These are phyloP conservation scores for Cenococcum geophilum DNA, from an alignment of 495 filamentous ascomycete genomes.

Conservation along the genomic window DNA sequence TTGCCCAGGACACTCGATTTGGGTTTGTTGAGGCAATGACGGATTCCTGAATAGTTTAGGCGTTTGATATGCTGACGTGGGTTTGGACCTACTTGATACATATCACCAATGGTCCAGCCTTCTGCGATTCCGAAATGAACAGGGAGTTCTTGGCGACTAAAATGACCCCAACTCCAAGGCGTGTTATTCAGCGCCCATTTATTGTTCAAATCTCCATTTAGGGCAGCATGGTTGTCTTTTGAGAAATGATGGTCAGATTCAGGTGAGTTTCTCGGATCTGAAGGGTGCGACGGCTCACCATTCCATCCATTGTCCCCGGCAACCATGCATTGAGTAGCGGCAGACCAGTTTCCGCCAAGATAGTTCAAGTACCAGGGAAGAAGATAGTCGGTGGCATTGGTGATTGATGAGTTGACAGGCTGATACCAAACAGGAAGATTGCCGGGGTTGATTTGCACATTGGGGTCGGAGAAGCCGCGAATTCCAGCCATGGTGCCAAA, in stretches of 20 bases:
- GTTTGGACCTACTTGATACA: slow-evolving; percentile 45
- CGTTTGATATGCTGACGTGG: neutral
- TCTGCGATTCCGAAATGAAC: slow-evolving; percentile 52
- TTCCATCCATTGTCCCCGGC: slow-evolving; percentile 49
- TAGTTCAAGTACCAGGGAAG: slow-evolving; percentile 53
- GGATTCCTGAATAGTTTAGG: slow-evolving; percentile 28
- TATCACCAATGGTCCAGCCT: slow-evolving; percentile 50
- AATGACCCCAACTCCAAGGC: slow-evolving; percentile 50
- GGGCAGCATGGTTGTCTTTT: slow-evolving; percentile 44
- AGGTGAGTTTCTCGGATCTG: neutral
- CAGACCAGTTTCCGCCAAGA: slow-evolving; percentile 41
- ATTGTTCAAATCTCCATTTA: slow-evolving; percentile 48
- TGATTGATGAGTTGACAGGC: slow-evolving; percentile 33
- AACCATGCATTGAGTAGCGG: slow-evolving; percentile 52
- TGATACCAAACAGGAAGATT: slow-evolving; percentile 47
- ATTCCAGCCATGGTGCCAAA: slow-evolving; percentile 53
- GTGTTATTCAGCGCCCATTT: slow-evolving; percentile 51
- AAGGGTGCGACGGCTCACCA: neutral
- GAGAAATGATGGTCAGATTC: neutral
- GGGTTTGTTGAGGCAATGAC: slow-evolving; percentile 51
- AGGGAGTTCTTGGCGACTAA: slow-evolving; percentile 46
- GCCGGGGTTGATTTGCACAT: slow-evolving; percentile 48
- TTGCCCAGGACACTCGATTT: slow-evolving; percentile 51
- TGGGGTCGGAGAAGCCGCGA: slow-evolving; percentile 52
- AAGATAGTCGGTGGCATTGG: slow-evolving; percentile 29